Base-by-base conservation (phyloP, 768 basidiomycete species). In the Rhizopogon sp. region DNA sequence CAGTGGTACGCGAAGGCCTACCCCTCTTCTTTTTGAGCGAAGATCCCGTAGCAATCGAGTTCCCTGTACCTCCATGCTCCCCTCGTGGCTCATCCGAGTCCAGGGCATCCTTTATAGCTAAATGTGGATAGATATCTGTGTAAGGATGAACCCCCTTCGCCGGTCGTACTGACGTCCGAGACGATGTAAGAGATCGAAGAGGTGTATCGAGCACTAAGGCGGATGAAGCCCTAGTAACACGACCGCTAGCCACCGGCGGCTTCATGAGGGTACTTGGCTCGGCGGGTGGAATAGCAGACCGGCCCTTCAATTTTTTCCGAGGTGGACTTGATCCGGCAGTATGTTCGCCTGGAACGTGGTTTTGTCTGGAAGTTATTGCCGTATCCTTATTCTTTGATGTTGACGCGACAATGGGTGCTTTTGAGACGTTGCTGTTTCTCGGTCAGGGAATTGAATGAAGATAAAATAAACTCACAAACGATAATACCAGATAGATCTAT, bases 81-180 rank as follows among this genome's bases (percentile, higher is more conserved):
- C 37, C 33, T 49, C 14, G 47, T 5, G 33, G 14, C 47, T 35
- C 47, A 5, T 8, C 20, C 35, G 14, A 37, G 40, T 60, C 53
- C 20, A 39, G 25, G 3, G 67, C 56, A 58, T 55, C 67, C 45
- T 54, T 51, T 16, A 35, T n/a, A 40, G 67, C 67, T 50, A 69
- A 58, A 41, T 67, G 61, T 0, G 47, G 51, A 55, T 69, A 69
- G 33, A 71, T 71, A 53, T 71, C 67, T 28, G 62, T 54, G 39
- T 61, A 39, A 25, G 63, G 55, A 39, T 56, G 63, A 25, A 46
- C 49, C 54, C 55, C 69, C 54, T 56, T 57, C 31, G 57, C 60
- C 33, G 59, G 58, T 35, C 65, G 63, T 20, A 62, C 45, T 39
- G 69, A 61, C 31, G 41, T 31, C 37, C 67, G 65, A n/a, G 51